Evolutionary conservation across 768 basidiomycete genomes (phyloP).

Genomic region (Suillus lakei): DNA sequence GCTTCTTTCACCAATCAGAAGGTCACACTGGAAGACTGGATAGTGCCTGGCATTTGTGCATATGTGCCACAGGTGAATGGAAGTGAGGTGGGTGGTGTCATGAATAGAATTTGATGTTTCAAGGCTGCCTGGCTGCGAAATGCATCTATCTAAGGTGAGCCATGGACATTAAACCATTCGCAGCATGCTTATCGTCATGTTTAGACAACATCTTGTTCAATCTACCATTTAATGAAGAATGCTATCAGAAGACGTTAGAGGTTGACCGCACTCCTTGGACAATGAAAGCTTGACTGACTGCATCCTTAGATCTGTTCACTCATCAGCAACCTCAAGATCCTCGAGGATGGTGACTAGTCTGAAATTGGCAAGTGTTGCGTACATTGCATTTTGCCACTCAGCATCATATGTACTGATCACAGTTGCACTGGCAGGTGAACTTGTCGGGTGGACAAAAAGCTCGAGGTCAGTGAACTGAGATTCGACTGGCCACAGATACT

Average conservation of each 20-base stretch:
- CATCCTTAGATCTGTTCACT: slow-evolving; percentile 52
- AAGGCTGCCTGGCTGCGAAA: slow-evolving; percentile 74
- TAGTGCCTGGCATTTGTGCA: slow-evolving; percentile 78
- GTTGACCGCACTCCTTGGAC: slow-evolving; percentile 37
- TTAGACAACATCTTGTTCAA: slow-evolving; percentile 80
- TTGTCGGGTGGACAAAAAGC: slow-evolving; percentile 67
- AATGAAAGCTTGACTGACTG: neutral
- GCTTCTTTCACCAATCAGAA: slow-evolving; percentile 55
- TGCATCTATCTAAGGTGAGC: slow-evolving; percentile 62
- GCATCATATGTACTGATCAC: neutral
- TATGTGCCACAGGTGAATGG: slow-evolving; percentile 78
- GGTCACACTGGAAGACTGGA: slow-evolving; percentile 66
- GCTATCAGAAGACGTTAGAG: slow-evolving; percentile 80
- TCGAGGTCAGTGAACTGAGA: slow-evolving; percentile 47
- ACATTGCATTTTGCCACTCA: slow-evolving; percentile 10
- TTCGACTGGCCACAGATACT: neutral
- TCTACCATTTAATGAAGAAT: slow-evolving; percentile 70
- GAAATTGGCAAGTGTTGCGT: slow-evolving; percentile 90
- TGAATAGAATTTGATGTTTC: slow-evolving; percentile 38
- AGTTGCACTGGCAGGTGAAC: slow-evolving; percentile 25
- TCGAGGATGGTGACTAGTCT: slow-evolving; percentile 87
- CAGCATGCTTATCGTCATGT: neutral
- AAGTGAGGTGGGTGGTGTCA: slow-evolving; percentile 35
- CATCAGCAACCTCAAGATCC: slow-evolving; percentile 73
- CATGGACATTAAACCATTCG: no score